Evolutionary conservation across 495 filamentous ascomycete species (phyloP).

Genomic region (Xylaria bambusicola): DNA sequence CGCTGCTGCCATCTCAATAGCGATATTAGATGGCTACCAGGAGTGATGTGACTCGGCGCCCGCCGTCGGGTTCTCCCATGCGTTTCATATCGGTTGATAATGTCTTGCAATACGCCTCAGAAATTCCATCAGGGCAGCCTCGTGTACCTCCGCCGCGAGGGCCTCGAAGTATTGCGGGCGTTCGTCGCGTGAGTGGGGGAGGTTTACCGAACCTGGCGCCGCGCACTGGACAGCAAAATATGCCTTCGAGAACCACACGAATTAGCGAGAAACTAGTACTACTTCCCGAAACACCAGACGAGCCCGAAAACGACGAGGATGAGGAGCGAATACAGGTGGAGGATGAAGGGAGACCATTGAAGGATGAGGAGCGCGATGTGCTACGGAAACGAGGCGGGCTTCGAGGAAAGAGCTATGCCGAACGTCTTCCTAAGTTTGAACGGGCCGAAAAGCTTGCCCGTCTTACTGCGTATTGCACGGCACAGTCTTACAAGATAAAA

Average conservation of each 20-base stretch:
- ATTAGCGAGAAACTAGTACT: constrained; percentile 93
- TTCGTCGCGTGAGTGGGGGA: constrained; percentile 42
- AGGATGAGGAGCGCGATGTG: constrained; percentile 74
- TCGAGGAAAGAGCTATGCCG: constrained; percentile 89
- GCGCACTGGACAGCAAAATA: constrained; percentile 65
- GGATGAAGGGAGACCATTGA: constrained; percentile 67
- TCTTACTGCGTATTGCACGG: constrained; percentile 95
- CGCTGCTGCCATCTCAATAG: neutral
- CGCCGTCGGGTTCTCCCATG: constrained; percentile 47
- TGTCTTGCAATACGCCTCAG: constrained; percentile 88
- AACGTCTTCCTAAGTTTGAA: constrained; percentile 86
- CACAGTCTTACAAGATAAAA: constrained; percentile 87
- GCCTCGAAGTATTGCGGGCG: constrained; percentile 43
- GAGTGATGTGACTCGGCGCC: constrained; percentile 32
- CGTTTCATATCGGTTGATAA: constrained; percentile 95
- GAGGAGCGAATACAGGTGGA: constrained; percentile 49
- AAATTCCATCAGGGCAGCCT: constrained; percentile 93
- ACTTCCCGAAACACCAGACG: constrained; percentile 79
- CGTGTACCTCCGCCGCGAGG: constrained; percentile 62
- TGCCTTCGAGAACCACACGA: constrained; percentile 87
- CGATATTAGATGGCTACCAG: constrained; percentile 24
- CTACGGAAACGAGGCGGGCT: constrained; percentile 63
- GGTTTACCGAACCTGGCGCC: constrained; percentile 45
- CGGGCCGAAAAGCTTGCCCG: constrained; percentile 84
- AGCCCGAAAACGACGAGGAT: constrained; percentile 55